Evolutionary conservation across 164 flowering plant genomes (phyloP), one percentile per base, ranked within the genome.

Genomic region (Kalanchoe fedtschenkoi): DNA sequence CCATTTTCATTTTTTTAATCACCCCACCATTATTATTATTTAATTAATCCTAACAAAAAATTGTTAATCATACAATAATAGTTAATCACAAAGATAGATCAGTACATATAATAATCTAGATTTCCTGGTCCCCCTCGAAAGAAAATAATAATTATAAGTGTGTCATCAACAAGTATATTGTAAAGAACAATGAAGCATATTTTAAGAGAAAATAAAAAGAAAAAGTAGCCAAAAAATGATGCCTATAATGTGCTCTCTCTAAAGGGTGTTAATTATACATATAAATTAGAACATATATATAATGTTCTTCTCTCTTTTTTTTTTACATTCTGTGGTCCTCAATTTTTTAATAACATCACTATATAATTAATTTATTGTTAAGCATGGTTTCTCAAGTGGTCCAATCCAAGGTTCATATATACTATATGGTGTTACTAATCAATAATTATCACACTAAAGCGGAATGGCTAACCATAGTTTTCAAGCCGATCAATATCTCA

Each of bases 171-270:
- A n/a, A n/a, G n/a, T n/a, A n/a, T n/a, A n/a, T n/a, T n/a, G n/a
- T n/a, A n/a, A n/a, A 19, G 24, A 19, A 19, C 5, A 5, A 44
- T 42, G n/a, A 13, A 42, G 17, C n/a, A n/a, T n/a, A n/a, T n/a
- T n/a, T n/a, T n/a, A n/a, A n/a, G n/a, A n/a, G n/a, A n/a, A n/a
- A n/a, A n/a, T n/a, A n/a, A n/a, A n/a, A n/a, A n/a, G n/a, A n/a
- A 44, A 19, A 44, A 44, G 51, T 44, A 44, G 51, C 51, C 6
- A n/a, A 44, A 44, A 11, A 44, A 44, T 44, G 51, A 44, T 44
- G 51, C 51, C 1, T 44, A 44, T 44, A 44, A 44, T 44, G 51
- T 44, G 51, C n/a, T n/a, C n/a, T n/a, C 51, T 44, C 51, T 9
- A 39, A 9, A 39, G 43, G 43, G 43, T 44, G 6, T 19, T 44